These are phyloP conservation scores for Kwoniella shivajii DNA, from an alignment of 1,284 basidiomycete genomes.

Conservation along the genomic window DNA sequence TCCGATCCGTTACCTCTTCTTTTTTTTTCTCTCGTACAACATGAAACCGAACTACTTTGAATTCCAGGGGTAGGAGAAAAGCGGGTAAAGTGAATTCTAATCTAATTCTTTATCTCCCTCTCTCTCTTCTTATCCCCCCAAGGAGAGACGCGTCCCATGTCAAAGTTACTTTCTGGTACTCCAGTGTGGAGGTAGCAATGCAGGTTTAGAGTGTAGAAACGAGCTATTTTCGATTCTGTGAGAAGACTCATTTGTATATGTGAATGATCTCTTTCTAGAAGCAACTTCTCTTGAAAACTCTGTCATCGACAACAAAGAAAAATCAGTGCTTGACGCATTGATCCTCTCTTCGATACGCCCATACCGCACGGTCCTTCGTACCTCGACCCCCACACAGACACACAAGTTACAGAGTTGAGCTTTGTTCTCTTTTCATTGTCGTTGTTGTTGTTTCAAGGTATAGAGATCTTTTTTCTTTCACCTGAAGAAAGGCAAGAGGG, in stretches of 20 bases:
- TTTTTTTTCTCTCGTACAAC: too few species aligned
- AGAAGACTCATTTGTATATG: too few species aligned
- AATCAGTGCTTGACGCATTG: constrained; percentile 5
- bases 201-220: too few species aligned
- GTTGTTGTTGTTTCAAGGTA: background rate
- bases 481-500: constrained; percentile 1
- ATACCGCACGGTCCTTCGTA: background rate
- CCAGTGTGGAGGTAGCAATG: too few species aligned
- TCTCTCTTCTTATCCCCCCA: too few species aligned
- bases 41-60: background rate
- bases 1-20: too few species aligned
- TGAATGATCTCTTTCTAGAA: too few species aligned
- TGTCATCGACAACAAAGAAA: background rate
- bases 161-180: too few species aligned
- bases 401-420: background rate
- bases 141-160: too few species aligned
- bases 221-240: too few species aligned
- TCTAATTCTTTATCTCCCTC: too few species aligned
- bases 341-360: background rate
- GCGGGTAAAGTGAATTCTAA: constrained; percentile 11
- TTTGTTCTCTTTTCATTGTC: background rate
- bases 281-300: background rate
- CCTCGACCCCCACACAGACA: background rate
- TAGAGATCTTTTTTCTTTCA: background rate
- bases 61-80: background rate